Evolutionary conservation across 225 moss, liverwort and hornwort species (phyloP).

Genomic region (Bryoerythrophyllum caledonicum): DNA sequence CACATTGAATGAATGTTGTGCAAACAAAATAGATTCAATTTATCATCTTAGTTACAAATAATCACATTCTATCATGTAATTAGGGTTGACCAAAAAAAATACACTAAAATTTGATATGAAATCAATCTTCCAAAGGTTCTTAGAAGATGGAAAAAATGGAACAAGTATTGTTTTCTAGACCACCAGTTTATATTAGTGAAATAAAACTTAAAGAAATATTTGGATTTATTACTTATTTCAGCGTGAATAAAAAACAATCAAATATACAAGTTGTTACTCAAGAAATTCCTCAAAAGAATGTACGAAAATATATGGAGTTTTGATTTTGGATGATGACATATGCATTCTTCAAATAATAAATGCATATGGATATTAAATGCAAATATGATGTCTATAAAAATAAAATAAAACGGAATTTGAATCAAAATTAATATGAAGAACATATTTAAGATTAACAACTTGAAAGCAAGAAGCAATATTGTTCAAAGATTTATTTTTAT

Average conservation of each 20-base stretch:
- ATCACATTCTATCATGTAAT: not conserved
- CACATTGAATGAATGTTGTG: no score
- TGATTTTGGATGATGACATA: not conserved
- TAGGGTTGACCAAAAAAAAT: not conserved
- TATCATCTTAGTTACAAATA: not conserved
- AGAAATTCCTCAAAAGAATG: not conserved
- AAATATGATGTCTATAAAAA: not conserved
- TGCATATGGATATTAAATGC: not conserved
- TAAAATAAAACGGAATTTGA: not conserved
- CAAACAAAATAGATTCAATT: not conserved
- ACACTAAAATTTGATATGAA: no score
- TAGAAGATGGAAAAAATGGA: no score
- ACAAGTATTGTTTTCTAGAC: not conserved
- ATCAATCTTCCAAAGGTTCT: no score
- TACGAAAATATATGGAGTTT: not conserved
- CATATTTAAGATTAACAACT: no score
- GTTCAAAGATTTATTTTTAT: not conserved
- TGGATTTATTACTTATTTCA: not conserved
- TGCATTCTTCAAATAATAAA: not conserved
- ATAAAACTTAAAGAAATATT: no score
- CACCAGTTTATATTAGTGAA: not conserved
- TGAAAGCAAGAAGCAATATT: accelerated
- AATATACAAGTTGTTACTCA: not conserved
- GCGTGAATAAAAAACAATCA: not conserved
- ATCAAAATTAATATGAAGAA: not conserved